These are phyloP conservation scores for Lablab purpureus DNA, from an alignment of 306 rosid genomes.

Conservation along the genomic window DNA sequence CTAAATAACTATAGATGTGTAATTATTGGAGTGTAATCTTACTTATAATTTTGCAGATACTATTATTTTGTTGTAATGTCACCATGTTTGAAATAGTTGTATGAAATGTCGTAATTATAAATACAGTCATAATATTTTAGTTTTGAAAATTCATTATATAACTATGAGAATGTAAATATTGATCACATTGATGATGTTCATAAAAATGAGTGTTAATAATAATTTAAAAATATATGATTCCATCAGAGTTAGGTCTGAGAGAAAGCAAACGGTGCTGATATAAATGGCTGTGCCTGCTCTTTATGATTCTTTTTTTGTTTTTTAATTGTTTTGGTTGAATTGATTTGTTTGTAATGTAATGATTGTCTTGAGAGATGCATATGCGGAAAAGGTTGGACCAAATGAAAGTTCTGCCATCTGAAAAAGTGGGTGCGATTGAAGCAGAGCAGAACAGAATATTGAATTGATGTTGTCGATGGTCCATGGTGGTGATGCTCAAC, in stretches of 20 bases:
- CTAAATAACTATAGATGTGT: too few species aligned
- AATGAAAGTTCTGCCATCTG: constrained; percentile 41
- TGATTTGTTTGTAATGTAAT: constrained; percentile 25
- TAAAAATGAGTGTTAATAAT: background rate
- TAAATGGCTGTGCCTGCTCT: background rate
- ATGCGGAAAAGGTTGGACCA: constrained; percentile 41
- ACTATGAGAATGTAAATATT: too few species aligned
- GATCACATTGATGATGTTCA: too few species aligned
- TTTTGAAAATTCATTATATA: too few species aligned
- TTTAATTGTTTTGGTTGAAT: background rate
- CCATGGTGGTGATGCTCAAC: background rate
- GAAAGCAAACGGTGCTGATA: background rate
- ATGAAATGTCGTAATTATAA: too few species aligned
- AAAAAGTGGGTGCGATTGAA: constrained; percentile 37
- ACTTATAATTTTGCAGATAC: too few species aligned
- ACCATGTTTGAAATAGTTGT: too few species aligned
- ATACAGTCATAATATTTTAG: too few species aligned
- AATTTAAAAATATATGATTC: background rate
- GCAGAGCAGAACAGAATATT: constrained; percentile 32
- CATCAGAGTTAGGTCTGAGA: background rate
- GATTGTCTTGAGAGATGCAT: constrained; percentile 33
- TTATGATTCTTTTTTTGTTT: background rate
- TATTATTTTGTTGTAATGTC: too few species aligned
- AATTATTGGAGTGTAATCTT: too few species aligned
- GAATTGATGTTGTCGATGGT: constrained; percentile 41